Base-by-base conservation (phyloP, 2,329 filamentous ascomycete genomes). In the Penicillium aurantiogriseum region DNA sequence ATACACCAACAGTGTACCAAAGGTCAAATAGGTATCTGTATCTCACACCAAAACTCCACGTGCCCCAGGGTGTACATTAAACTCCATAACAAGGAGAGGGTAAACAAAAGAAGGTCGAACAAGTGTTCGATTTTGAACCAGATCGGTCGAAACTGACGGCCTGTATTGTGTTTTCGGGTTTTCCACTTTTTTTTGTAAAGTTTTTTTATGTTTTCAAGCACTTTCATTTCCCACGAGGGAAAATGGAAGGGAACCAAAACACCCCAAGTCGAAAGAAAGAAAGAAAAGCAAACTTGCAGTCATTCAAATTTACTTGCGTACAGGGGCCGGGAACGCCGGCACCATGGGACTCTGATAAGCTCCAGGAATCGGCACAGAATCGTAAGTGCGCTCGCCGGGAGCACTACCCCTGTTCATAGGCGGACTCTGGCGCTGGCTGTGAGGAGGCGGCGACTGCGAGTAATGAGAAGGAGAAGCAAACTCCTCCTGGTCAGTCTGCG, bases 281-380 rank as follows among this genome's bases (percentile, higher is more conserved):
- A 23, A 48, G 6, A 54, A 9, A 54, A n/a, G 9, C 17, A 47
- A 31, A 13, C 46, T 42, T 49, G 45, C 17, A 45, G 3, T 46
- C 35, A 29, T 39, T 17, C 45, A 19, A 49, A 36, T 48, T 67
- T 59, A 70, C 49, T 64, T 58, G 40, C 61, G 65, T 50, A 53
- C 56, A 40, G 61, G 62, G 39, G 69, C 61, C 17, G 69, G 73
- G 64, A 79, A 77, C 27, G 69, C 71, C 23, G 79, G 78, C 51
- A 74, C 78, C 55, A 80, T 70, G 7, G 80, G 77, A 54, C 75
- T 79, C 7, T 83, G 79, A 71, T 97, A 97, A 0, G 92, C 90
- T 6, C 89, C 90, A 0, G 93, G 93, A 58, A 97, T 96, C 0
- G 92, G 91, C 33, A 97, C 93, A 23, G 88, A 80, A 13, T 88